Base-by-base conservation (phyloP, 495 filamentous ascomycete genomes). In the Astrothelium macrocarpum region DNA sequence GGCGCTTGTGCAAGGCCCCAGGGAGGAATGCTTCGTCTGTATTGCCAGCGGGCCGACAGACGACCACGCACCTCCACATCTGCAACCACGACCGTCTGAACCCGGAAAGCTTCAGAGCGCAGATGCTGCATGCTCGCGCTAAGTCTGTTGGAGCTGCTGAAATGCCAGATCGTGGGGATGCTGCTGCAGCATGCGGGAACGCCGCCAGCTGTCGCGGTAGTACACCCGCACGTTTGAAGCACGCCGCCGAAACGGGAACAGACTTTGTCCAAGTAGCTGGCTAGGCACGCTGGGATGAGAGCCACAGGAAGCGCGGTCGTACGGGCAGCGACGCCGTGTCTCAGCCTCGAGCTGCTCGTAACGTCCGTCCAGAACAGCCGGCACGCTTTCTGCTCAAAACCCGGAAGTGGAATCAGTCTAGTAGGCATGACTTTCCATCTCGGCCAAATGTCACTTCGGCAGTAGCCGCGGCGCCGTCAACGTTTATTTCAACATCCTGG, bases 401-500 rank as follows among this genome's bases (percentile, higher is more conserved):
- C 25, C 11, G 25, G 49, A 56, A 56, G 49, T 28, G 49, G 49
- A 28, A 25, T 20, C 23, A 56, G 25, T 56, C 49, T 16, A 56
- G n/a, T 11, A 56, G 49, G 11, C 20, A 18, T 18, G 20, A 49
- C 10, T 49, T 18, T 49, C 11, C 11, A 5, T 49, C 23, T 56
- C 49, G 20, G 20, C 25, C 25, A 29, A 56, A 56, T 56, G 49
- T 56, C 49, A 56, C 25, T 29, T 56, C 49, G 49, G 49, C 49
- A 56, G 25, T 26, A 56, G 49, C 49, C 49, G 49, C 49, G 49
- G 25, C 49, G 49, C 49, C 49, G 49, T 56, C 49, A 26, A 56
- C 49, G 49, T 25, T 56, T 56, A 56, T 28, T 56, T 56, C 49
- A 29, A 56, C 49, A 56, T 56, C 49, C 49, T 56, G 49, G 49